Percentiles rank a stretch among this genome's conserved stretches.
phyloP scores from a whole-genome alignment of 2,329 filamentous ascomycete genomes.

The Fusarium virguliforme region DNA sequence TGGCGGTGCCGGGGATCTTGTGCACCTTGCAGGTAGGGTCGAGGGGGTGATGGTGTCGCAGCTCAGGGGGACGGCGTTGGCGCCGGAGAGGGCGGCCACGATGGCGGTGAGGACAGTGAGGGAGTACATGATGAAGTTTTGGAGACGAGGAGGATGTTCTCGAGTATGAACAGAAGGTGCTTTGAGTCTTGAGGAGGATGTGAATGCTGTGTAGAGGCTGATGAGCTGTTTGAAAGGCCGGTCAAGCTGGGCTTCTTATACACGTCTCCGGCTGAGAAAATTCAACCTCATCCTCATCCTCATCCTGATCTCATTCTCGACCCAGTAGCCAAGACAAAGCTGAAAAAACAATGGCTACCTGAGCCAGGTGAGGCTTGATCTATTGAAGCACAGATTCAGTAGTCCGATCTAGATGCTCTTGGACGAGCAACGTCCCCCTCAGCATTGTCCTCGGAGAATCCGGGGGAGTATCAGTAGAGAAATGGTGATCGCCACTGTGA shows the following conservation, averaged over 20 bases:
- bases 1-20: background rate
- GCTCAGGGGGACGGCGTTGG: background rate
- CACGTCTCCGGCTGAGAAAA: background rate
- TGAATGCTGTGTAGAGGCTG: background rate
- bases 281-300: background rate
- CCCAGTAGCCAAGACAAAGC: background rate
- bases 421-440: background rate
- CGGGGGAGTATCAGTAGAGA: background rate
- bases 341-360: conserved; percentile 4
- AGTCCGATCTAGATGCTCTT: background rate
- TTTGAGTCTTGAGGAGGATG: background rate
- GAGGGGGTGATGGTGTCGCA: background rate
- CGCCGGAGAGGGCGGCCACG: background rate
- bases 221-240: background rate
- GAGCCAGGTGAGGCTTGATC: background rate
- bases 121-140: background rate
- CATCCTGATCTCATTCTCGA: background rate
- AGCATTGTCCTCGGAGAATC: background rate
- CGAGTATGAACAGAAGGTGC: background rate
- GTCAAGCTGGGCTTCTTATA: background rate
- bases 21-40: background rate
- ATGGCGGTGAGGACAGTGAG: background rate
- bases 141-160: background rate
- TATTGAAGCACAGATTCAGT: background rate
- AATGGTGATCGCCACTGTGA: background rate